Base-by-base conservation (phyloP, 768 basidiomycete species). In the Termitomyces sp. region DNA sequence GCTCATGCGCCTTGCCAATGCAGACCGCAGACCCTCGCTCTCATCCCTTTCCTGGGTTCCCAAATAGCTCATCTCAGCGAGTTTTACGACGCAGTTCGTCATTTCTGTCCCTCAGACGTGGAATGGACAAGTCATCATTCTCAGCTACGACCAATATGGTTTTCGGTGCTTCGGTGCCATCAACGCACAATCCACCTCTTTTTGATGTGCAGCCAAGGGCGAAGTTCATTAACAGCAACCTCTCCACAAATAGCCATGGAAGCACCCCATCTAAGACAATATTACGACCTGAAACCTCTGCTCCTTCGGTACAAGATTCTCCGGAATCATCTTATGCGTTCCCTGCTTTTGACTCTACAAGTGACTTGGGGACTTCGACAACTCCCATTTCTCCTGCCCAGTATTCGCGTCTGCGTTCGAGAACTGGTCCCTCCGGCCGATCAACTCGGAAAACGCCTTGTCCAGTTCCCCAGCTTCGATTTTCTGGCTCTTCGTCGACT, bases 401-500 rank as follows among this genome's bases (percentile, higher is more conserved):
- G 34, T 71, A 75, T 58, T 55, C 74, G 40, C 78, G 84, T 40
- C 69, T 75, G 17, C 77, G 83, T 37, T 83, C 83, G 28, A 76
- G 77, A 50, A 83, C 83, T 11, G 83, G 84, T 8, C 83, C 83
- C 26, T 84, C 84, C 11, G 69, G 69, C 5, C 71, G 68, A 55
- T 68, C 72, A 26, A 73, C 71, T 58, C 79, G 80, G 77, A 68
- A 75, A 55, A 70, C 75, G 17, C 35, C 64, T 34, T 62, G 75
- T 50, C 62, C 77, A 50, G 71, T 79, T 60, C 78, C 83, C 45
- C 71, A 80, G 62, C 71, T 82, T 54, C 78, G 82, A 58, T 79
- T 83, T 66, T 90, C 88, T 46, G 82, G 81, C 49, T 82, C 77
- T 19, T 77, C 86, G 2, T 88, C 87, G 0, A 84, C 83, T 30